Conservation (phyloP, 306 rosid species). For the Begonia peltatifolia region DNA sequence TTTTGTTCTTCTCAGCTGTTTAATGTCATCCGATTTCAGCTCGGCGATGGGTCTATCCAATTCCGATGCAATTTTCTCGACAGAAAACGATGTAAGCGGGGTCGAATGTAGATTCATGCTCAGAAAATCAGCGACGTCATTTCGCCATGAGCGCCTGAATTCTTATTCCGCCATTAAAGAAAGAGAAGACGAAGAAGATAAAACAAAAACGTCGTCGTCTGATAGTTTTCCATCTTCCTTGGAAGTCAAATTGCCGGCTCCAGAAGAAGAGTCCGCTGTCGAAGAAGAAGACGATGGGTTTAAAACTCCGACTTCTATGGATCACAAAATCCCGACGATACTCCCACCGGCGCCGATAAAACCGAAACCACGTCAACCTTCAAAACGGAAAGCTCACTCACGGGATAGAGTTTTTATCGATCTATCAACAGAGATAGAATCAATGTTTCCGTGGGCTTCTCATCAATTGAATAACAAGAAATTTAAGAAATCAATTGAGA, state of each 20-base stretch:
- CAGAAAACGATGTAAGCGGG: constrained; percentile 22
- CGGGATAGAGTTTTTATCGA: constrained; percentile 13
- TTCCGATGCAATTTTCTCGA: constrained; percentile 18
- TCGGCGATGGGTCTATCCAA: constrained; percentile 19
- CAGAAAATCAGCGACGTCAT: constrained; percentile 6
- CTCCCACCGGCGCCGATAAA: constrained; percentile 51
- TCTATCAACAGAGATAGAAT: constrained; percentile 25
- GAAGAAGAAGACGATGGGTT: constrained; percentile 21
- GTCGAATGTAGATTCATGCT: constrained; percentile 7
- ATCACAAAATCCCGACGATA: constrained; percentile 18
- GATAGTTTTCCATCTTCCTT: background rate
- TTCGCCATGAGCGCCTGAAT: background rate
- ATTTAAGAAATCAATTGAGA: background rate
- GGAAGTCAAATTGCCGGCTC: constrained; percentile 16
- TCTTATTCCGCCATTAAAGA: background rate
- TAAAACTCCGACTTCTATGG: constrained; percentile 47
- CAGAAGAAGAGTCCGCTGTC: background rate
- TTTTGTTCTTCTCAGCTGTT: background rate
- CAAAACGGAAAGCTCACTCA: constrained; percentile 20
- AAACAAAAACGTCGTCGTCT: background rate
- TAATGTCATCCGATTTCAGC: background rate
- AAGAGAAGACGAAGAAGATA: constrained; percentile 2
- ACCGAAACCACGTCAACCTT: constrained; percentile 20
- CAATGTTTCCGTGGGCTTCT: constrained; percentile 23
- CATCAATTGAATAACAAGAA: constrained; percentile 25